These are phyloP conservation scores for Echeveria elegans DNA, from an alignment of 164 flowering plant species.

Conservation along the genomic window DNA sequence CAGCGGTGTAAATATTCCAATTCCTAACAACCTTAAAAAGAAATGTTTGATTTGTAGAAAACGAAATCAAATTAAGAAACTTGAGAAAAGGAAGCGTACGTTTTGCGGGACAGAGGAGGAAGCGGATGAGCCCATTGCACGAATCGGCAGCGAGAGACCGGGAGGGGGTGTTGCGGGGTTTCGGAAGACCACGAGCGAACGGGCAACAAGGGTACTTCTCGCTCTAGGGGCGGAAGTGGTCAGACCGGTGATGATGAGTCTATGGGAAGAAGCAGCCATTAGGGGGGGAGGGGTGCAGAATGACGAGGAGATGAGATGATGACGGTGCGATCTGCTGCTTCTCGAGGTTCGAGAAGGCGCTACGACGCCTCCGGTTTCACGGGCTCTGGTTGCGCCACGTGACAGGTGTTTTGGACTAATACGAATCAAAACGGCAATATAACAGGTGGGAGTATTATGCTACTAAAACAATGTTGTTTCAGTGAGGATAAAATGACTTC, in stretches of 20 bases:
- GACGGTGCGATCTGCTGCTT: neutral
- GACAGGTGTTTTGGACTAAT: too few species aligned
- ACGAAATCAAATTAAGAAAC: neutral
- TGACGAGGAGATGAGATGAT: neutral
- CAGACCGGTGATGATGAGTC: neutral
- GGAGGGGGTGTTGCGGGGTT: neutral
- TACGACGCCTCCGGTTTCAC: neutral
- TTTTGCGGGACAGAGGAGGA: conserved; percentile 3
- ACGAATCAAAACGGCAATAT: too few species aligned
- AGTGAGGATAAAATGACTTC: too few species aligned
- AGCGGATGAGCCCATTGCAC: conserved; percentile 9
- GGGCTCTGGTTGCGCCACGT: neutral
- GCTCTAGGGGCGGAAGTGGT: neutral
- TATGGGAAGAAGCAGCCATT: conserved; percentile 6
- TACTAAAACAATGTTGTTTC: too few species aligned
- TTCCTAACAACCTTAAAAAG: too few species aligned
- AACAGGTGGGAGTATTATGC: too few species aligned
- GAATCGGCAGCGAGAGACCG: neutral
- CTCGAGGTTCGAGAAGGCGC: neutral
- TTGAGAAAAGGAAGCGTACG: neutral
- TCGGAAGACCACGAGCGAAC: neutral
- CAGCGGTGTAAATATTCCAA: too few species aligned
- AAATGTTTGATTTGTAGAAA: too few species aligned
- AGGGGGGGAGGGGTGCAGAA: neutral
- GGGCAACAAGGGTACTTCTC: neutral